Evolutionary conservation across 1,284 basidiomycete genomes (phyloP).

Genomic region (Tylopilus sp.): DNA sequence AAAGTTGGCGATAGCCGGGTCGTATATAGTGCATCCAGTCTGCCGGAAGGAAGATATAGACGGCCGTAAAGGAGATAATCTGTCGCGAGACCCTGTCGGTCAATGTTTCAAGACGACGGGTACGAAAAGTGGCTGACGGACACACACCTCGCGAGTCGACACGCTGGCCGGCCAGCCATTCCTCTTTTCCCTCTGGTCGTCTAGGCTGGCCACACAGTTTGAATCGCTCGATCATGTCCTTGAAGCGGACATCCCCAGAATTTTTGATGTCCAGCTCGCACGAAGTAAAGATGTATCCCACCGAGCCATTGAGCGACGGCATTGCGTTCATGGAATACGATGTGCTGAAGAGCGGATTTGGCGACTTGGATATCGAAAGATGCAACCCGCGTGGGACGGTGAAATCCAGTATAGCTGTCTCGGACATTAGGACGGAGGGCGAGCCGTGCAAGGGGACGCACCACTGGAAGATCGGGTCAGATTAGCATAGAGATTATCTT

Average conservation of each 20-base stretch:
- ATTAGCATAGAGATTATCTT: constrained; percentile 91
- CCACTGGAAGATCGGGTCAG: constrained; percentile 86
- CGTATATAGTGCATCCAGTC: constrained; percentile 88
- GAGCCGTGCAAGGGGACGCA: constrained; percentile 36
- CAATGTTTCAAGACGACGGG: constrained; percentile 19
- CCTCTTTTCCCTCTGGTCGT: constrained; percentile 69
- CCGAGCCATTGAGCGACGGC: constrained; percentile 86
- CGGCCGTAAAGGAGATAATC: constrained; percentile 93
- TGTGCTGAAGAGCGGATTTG: constrained; percentile 86
- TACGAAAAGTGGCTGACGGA: neutral
- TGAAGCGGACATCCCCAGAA: constrained; percentile 76
- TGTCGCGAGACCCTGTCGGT: constrained; percentile 30
- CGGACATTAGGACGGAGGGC: constrained; percentile 4
- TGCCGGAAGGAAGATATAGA: constrained; percentile 83
- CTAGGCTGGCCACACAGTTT: constrained; percentile 76
- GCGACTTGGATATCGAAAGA: constrained; percentile 83
- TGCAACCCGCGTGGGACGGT: constrained; percentile 75
- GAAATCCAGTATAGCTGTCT: constrained; percentile 80
- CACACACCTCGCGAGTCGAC: constrained; percentile 74
- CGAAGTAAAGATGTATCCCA: constrained; percentile 91
- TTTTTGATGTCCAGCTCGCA: constrained; percentile 71
- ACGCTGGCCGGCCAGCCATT: constrained; percentile 74
- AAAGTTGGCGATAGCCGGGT: constrained; percentile 73
- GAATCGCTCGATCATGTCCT: constrained; percentile 85
- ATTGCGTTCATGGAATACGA: constrained; percentile 90